Percentiles rank a stretch among this genome's conserved stretches.
Conservation (phyloP, 345 rosid genomes). For the Psidium friedrichsthalianum region DNA sequence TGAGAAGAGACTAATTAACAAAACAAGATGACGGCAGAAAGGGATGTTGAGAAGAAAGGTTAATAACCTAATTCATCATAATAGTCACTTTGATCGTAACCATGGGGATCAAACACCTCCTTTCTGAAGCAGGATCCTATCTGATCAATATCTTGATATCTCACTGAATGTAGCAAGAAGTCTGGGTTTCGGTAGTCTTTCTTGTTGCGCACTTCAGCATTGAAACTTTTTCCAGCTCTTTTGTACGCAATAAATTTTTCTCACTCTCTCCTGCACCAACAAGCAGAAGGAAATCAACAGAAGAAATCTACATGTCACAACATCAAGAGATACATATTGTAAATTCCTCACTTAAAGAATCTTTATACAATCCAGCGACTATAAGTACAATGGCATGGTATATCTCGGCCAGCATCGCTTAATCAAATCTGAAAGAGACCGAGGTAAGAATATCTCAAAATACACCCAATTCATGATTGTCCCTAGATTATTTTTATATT, state of each 20-base stretch:
- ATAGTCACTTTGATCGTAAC: conserved; percentile 78
- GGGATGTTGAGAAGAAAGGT: background rate
- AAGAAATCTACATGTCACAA: background rate
- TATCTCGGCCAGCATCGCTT: background rate
- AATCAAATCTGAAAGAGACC: background rate
- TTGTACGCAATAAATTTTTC: conserved; percentile 74
- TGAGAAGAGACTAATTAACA: background rate
- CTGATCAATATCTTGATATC: conserved; percentile 89
- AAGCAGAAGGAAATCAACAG: conserved; percentile 1
- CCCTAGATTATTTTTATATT: background rate
- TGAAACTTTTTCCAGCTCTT: conserved; percentile 85
- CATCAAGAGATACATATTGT: background rate
- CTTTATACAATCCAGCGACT: background rate
- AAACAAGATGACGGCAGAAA: background rate
- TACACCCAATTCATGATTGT: background rate
- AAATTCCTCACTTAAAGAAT: background rate
- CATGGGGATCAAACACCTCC: conserved; percentile 91
- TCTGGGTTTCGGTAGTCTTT: conserved; percentile 95
- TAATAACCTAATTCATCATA: conserved; percentile 66
- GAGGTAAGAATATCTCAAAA: background rate
- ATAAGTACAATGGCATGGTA: background rate
- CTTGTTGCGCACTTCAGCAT: conserved; percentile 86
- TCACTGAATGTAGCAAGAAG: conserved; percentile 84
- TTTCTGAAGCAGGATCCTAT: conserved; percentile 87
- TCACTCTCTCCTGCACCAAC: conserved; percentile 54